Evolutionary conservation across 2,329 filamentous ascomycete genomes (phyloP).

Genomic region (Exophiala bonariae): DNA sequence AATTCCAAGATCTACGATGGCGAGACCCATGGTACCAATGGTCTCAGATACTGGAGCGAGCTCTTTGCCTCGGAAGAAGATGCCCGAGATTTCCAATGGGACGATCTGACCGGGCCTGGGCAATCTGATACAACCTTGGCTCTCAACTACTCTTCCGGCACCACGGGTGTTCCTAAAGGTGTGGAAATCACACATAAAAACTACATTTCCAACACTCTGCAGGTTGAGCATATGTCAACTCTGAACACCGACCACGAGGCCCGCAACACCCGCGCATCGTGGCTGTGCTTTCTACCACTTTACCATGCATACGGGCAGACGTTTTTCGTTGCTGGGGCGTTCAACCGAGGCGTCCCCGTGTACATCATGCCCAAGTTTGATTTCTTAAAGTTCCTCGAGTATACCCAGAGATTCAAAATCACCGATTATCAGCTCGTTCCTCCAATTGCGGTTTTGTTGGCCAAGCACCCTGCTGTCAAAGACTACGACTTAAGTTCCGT

Average conservation of each 20-base stretch:
- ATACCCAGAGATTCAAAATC: slow-evolving; percentile 68
- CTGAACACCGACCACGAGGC: slow-evolving; percentile 52
- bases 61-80: slow-evolving; percentile 23
- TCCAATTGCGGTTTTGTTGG: slow-evolving; percentile 71
- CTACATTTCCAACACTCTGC: slow-evolving; percentile 64
- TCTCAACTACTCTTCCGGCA: slow-evolving; percentile 74
- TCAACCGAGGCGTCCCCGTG: slow-evolving; percentile 61
- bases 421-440: slow-evolving; percentile 69
- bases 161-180: slow-evolving; percentile 80
- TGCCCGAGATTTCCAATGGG: slow-evolving; percentile 26
- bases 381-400: slow-evolving; percentile 68
- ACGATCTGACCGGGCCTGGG: slow-evolving; percentile 41
- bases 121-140: slow-evolving; percentile 50
- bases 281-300: slow-evolving; percentile 72
- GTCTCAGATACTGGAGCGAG: slow-evolving; percentile 23
- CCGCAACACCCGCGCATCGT: slow-evolving; percentile 42
- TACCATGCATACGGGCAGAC: slow-evolving; percentile 75
- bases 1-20: slow-evolving; percentile 24
- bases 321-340: slow-evolving; percentile 62
- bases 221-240: slow-evolving; percentile 26
- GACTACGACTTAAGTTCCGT: slow-evolving; percentile 70
- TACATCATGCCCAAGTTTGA: slow-evolving; percentile 81
- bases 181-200: slow-evolving; percentile 79
- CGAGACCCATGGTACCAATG: slow-evolving; percentile 12
- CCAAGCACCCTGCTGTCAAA: slow-evolving; percentile 67